Conservation (phyloP, 2,329 filamentous ascomycete genomes). For the Didymella glomerata region DNA sequence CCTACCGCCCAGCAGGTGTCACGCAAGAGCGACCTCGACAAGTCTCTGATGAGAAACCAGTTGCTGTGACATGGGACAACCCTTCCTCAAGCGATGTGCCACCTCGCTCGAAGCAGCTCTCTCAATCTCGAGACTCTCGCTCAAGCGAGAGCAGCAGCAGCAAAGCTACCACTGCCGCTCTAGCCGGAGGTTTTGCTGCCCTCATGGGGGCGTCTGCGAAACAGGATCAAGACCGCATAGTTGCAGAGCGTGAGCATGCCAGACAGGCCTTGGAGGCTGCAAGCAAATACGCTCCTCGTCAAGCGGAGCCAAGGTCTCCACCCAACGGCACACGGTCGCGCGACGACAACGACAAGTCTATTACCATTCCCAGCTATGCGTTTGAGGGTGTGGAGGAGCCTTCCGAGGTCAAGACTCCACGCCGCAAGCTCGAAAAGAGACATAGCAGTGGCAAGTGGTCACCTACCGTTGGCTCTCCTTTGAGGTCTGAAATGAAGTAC, state of each 20-base stretch:
- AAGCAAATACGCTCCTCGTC: conserved; percentile 24
- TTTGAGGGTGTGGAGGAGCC: conserved; percentile 48
- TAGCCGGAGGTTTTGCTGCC: conserved; percentile 47
- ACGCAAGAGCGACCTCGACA: conserved; percentile 2
- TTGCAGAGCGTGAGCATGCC: conserved; percentile 40
- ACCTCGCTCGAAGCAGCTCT: conserved; percentile 3
- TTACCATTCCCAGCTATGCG: conserved; percentile 44
- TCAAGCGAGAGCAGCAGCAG: conserved; percentile 24
- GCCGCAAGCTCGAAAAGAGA: conserved; percentile 59
- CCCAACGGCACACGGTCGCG: conserved; percentile 30
- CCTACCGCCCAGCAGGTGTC: conserved; percentile 8
- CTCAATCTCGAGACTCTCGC: conserved; percentile 11
- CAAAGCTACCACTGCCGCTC: conserved; percentile 33
- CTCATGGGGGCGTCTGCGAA: conserved; percentile 43
- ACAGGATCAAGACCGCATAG: conserved; percentile 47
- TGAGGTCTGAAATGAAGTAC: conserved; percentile 56
- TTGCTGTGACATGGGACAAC: conserved; percentile 12
- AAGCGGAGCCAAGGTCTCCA: conserved; percentile 25
- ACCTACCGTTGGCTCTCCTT: conserved; percentile 54
- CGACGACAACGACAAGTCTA: conserved; percentile 27
- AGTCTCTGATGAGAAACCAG: conserved; percentile 10
- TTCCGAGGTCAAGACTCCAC: conserved; percentile 51
- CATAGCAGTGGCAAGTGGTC: conserved; percentile 53
- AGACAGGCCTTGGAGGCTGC: conserved; percentile 37
- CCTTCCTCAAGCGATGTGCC: neutral